Base-by-base conservation (phyloP, 805 yeast genomes). In the Starmerella scarabaei region DNA sequence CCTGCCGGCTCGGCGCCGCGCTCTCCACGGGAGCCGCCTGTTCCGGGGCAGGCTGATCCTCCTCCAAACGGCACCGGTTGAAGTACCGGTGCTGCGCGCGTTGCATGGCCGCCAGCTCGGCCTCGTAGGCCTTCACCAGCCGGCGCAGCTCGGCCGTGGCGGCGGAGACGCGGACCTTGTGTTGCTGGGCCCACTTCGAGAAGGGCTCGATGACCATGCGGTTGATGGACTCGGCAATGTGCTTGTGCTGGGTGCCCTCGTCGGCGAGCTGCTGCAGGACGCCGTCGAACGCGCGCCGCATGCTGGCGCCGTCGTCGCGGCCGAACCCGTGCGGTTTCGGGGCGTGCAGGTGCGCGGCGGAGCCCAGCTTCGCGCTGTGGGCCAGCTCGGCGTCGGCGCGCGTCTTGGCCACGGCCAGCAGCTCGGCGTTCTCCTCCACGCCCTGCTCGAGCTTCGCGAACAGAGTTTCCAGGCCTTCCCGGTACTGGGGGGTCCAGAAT, bases 51-150 rank as follows among this genome's bases (percentile, higher is more conserved):
- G 29, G 44, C 19, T 41, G 44, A 41, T 78, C 82, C 56, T 82
- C 93, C 38, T 80, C 64, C 44, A 73, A 62, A 37, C 93, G 64
- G 57, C 91, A 81, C 54, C 77, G 79, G 59, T 76, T 80, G 66
- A 79, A 81, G 57, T 83, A 83, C 41, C 69, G 70, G 57, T 72
- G 75, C 56, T 75, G 83, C 33, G 66, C 52, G 46, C 71, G 65
- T 48, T 68, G 66, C 33, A 73, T 80, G 38, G 77, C 73, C 27
- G 59, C 57, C 12, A 57, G 55, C 46, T 65, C 67, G 38, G 60
- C 65, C 35, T 72, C 71, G 56, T 72, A 80, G 35, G 60, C 64
- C 49, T 68, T 69, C 33, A 72, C 65, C 47, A 72, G 74, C 17
- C 62, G 65, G 36, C 62, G 59, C 30, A 82, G 59, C 4, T 67